A percentile compares a stretch with the other conserved stretches of the same genome.
These are phyloP conservation scores for Russula dissimulans DNA, from an alignment of 768 basidiomycete species.

Conservation along the genomic window DNA sequence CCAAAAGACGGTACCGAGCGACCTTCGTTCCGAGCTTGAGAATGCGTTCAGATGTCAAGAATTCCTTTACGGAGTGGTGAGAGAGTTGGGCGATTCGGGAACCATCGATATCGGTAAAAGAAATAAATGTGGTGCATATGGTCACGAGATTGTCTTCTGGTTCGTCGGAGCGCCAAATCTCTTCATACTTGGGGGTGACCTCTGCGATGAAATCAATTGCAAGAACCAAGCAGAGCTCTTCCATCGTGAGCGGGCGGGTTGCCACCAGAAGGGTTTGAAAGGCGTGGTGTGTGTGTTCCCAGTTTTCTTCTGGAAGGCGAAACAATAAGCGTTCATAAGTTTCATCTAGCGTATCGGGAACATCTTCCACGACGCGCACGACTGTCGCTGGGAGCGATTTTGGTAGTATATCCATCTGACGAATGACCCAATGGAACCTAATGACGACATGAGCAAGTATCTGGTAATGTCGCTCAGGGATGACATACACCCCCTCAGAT, in stretches of 20 bases:
- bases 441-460: background rate
- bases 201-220: slow-evolving; percentile 8
- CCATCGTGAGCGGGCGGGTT: slow-evolving; percentile 5
- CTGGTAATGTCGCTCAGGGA: background rate
- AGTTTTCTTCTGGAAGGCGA: slow-evolving; percentile 9
- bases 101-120: slow-evolving; percentile 3
- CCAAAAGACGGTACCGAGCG: background rate
- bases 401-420: slow-evolving; percentile 1
- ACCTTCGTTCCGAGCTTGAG: background rate
- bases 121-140: slow-evolving; percentile 1
- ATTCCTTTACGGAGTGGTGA: slow-evolving; percentile 6
- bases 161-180: slow-evolving; percentile 4
- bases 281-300: slow-evolving; percentile 6
- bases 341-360: slow-evolving; percentile 2
- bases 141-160: background rate
- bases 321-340: slow-evolving; percentile 1
- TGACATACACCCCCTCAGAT: slow-evolving; percentile 8
- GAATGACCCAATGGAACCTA: slow-evolving; percentile 1
- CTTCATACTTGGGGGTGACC: slow-evolving; percentile 4
- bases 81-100: background rate
- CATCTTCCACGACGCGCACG: background rate
- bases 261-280: slow-evolving; percentile 3
- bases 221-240: slow-evolving; percentile 6
- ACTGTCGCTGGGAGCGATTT: slow-evolving; percentile 1
- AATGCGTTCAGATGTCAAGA: slow-evolving; percentile 6